Evolutionary conservation across 2,329 filamentous ascomycete genomes (phyloP).

Genomic region (Dactylellina leptospora): DNA sequence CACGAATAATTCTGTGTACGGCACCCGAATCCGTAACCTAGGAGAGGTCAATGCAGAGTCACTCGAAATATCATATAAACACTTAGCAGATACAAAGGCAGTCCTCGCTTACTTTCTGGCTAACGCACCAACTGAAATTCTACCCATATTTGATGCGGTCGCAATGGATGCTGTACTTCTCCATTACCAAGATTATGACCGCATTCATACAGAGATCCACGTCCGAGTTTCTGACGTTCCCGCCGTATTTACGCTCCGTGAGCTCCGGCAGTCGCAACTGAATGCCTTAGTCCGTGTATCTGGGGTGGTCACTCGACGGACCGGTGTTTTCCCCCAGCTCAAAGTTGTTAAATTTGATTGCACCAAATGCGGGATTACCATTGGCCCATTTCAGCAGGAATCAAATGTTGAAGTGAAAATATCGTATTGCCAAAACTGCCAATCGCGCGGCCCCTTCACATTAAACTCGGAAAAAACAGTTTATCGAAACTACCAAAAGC

Average conservation of each 20-base stretch:
- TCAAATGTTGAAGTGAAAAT: constrained; percentile 96
- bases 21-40: constrained; percentile 90
- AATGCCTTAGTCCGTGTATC: constrained; percentile 95
- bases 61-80: constrained; percentile 93
- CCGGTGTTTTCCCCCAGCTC: constrained; percentile 94
- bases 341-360: constrained; percentile 99
- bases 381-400: constrained; percentile 97
- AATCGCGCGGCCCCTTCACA: constrained; percentile 92
- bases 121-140: constrained; percentile 92
- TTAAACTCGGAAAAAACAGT: constrained; percentile 97
- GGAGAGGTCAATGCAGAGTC: constrained; percentile 97
- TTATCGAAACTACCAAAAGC: constrained; percentile 97
- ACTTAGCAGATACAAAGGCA: constrained; percentile 88
- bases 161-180: constrained; percentile 95
- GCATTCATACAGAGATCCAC: constrained; percentile 96
- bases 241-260: constrained; percentile 91
- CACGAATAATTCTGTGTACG: constrained; percentile 85
- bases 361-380: constrained; percentile 85
- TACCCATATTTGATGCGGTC: constrained; percentile 95
- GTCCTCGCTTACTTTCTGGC: constrained; percentile 95
- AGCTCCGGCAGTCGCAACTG: constrained; percentile 91
- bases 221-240: constrained; percentile 95
- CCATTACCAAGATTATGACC: constrained; percentile 96
- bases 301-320: constrained; percentile 92
- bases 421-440: constrained; percentile 94